Base-by-base conservation (phyloP, 2,329 filamentous ascomycete species). In the Akanthomyces dipterigenus region DNA sequence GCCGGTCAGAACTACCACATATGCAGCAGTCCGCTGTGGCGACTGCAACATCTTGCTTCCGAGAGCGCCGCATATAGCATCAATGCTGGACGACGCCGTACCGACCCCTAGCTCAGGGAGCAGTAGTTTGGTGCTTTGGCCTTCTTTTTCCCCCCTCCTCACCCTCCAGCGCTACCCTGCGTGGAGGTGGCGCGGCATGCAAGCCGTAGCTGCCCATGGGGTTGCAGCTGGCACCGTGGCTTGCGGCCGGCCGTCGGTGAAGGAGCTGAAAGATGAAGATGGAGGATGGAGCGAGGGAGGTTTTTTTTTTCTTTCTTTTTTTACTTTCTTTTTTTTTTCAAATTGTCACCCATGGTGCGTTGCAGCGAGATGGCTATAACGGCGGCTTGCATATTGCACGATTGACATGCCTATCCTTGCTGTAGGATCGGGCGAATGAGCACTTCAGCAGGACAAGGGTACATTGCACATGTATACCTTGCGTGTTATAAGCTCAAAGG, bases 191-290 rank as follows among this genome's bases (percentile, higher is more conserved):
- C 49, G 49, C n/a, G 28, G 18, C 49, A n/a, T 53, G 49, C 49
- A 53, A 22, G 49, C 49, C 28, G 12, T 31, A 18, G 36, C 38
- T 55, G 51, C 51, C 51, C 51, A 43, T 55, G 51, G 51, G 51
- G 51, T 55, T 55, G 51, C 51, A 43, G 43, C 51, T 55, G 51
- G 38, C 38, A 55, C 51, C 14, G 34, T 55, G 51, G 36, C 34
- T 43, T 43, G 20, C 36, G 22, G 26, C 36, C 20, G 20, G 4
- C 28, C 34, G n/a, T 55, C 24, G n/a, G n/a, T 26, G n/a, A 24
- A 55, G 12, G 22, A 50, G 48, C 48, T 50, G 31, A 34, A 34
- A 34, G 31, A 34, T 9, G 7, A 34, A 34, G 31, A 34, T 34
- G 8, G 31, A 34, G 31, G 11, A 34, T 8, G 31, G 31, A 34